Evolutionary conservation across 441 rosid genomes (phyloP), one percentile per base, ranked within the genome.

Genomic region (Cnidoscolus chayamansa): DNA sequence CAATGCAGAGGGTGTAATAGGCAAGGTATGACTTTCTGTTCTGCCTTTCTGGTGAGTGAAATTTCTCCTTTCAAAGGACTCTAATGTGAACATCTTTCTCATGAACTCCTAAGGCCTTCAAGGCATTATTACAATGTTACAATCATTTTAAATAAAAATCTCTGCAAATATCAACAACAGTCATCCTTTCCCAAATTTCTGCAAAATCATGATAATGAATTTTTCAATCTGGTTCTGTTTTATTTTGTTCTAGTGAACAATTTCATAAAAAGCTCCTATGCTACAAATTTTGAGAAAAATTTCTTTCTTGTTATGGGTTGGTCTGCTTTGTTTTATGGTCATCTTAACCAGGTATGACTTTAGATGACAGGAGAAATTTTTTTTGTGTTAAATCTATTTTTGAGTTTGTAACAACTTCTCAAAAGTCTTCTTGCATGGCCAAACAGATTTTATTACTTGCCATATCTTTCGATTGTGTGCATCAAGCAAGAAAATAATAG

Each of bases 1-100:
- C 32, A 54, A 68, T 80, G 89, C 72, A 74, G 89, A 87, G 80
- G 91, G 84, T 78, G 92, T 88, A 20, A 80, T 90, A 65, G 94
- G 93, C 74, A 63, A 84, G 93, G 92, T 91, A 73, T 72, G 77
- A 35, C 32, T 51, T 60, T 20, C 65, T 55, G 62, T 32, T 67
- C 17, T 53, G 45, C n/a, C 45, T 48, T 12, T 62, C 3, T 59
- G 8, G 50, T 4, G 32, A 50, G 7, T 70, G 31, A 70, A 4
- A n/a, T 7, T 62, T 63, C n/a, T 30, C 10, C 40, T 63, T 65
- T 15, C 16, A 11, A 43, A 65, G 53, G n/a, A 65, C 10, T 65
- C 48, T 35, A 54, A 25, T 45, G 11, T 25, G 50, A 7, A 25
- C 13, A 8, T 17, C 63, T n/a, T 17, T 62, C 19, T 61, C 57